Conservation (phyloP, 1,284 basidiomycete genomes). For the Ustilago nuda region DNA sequence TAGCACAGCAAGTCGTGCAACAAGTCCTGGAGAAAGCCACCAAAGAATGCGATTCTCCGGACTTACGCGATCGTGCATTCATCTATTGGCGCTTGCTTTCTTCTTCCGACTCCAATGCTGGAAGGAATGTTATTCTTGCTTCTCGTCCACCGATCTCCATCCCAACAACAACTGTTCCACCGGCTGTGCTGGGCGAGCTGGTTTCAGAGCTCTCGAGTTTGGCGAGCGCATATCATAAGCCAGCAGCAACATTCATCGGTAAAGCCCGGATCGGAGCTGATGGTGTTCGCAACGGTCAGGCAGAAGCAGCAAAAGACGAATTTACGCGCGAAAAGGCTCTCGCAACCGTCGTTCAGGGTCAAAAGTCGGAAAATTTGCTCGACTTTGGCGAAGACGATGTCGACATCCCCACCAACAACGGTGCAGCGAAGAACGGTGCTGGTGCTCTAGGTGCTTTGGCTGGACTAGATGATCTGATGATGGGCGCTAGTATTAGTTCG, state of each 20-base stretch:
- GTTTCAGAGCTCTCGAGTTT: conserved; percentile 76
- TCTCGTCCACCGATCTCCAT: conserved; percentile 92
- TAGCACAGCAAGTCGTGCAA: conserved; percentile 83
- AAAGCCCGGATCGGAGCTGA: conserved; percentile 67
- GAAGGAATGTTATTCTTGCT: conserved; percentile 90
- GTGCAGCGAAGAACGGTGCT: conserved; percentile 16
- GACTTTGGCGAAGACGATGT: conserved; percentile 67
- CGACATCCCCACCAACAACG: conserved; percentile 14
- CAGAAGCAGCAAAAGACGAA: conserved; percentile 48
- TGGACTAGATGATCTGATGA: conserved; percentile 61
- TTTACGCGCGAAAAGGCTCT: conserved; percentile 65
- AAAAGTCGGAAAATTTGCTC: conserved; percentile 65
- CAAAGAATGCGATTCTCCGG: conserved; percentile 95
- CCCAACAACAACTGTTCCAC: conserved; percentile 87
- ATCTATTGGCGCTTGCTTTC: conserved; percentile 96
- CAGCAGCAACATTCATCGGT: conserved; percentile 74
- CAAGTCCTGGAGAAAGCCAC: conserved; percentile 91
- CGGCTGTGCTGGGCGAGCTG: conserved; percentile 91
- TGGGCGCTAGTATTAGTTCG: conserved; percentile 28
- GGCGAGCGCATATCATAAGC: conserved; percentile 95
- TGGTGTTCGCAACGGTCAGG: conserved; percentile 34
- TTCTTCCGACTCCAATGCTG: conserved; percentile 86
- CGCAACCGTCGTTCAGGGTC: conserved; percentile 72
- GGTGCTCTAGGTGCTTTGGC: conserved; percentile 56
- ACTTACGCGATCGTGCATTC: conserved; percentile 94